Evolutionary conservation across 2,329 filamentous ascomycete genomes (phyloP), one percentile per base, ranked within the genome.

Genomic region (Aspergillus fumigatus): DNA sequence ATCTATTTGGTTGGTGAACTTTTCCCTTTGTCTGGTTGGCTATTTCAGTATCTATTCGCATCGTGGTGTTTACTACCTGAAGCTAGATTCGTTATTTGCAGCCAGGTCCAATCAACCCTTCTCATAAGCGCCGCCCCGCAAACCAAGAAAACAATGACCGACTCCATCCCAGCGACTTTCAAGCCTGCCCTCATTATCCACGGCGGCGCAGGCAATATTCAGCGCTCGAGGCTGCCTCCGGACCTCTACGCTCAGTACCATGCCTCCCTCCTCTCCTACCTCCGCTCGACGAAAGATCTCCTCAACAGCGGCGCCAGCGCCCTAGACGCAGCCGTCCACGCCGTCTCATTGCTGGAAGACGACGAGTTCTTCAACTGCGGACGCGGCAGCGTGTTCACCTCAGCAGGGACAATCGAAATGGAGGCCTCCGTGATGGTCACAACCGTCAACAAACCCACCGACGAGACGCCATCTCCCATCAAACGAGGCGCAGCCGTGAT

Each of bases 361-460:
- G 84, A 92, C 67, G 82, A 87, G 1, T 82, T 95, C 4, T 96
- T 94, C 81, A 96, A 96, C 76, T 86, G 86, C 56, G 91, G 86
- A 7, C 87, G 86, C 65, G 92, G 92, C 53, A 89, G 91, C 51
- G 91, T 96, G 21, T 96, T 95, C 73, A 96, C 90, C 0, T 84
- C 87, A 51, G 86, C 88, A 62, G 92, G 92, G 19, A 82, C 86
- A 60, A 92, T 92, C 70, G 89, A 96, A 76, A 85, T 96, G 59
- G 92, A 96, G 75, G 89, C 90, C 1, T 89, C 86, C 8, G 84
- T 96, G 52, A 96, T 96, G 91, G 88, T 95, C 0, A 89, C 88
- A 1, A 72, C 70, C 1, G 55, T 73, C 1, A 59, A 57, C 4
- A 52, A 59, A 5, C 43, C 48, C 1, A 27, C 41, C 43, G 53